Evolutionary conservation across 208 protist species (phyloP).

Genomic region (Crithidia mellificae): DNA sequence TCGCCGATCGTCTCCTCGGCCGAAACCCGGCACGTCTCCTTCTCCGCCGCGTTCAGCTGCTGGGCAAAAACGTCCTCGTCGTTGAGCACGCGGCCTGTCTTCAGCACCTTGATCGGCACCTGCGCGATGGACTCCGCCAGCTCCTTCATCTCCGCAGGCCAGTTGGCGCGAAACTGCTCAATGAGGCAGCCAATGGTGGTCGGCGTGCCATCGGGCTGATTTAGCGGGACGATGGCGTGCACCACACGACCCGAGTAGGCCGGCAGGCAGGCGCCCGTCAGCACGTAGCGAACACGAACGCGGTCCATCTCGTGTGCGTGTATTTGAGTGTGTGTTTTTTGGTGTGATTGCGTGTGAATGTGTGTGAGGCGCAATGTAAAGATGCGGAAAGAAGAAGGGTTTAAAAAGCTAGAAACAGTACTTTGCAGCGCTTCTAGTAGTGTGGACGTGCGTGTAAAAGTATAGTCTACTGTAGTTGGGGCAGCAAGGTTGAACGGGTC

Average conservation of each 20-base stretch:
- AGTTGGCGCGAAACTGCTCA: constrained; percentile 52
- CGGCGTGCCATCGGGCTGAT: constrained; percentile 35
- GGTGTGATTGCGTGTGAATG: background rate
- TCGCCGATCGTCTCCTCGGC: constrained; percentile 15
- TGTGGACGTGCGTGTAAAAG: too few species aligned
- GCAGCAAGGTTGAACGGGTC: too few species aligned
- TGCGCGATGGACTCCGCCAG: constrained; percentile 45
- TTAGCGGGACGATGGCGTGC: constrained; percentile 49
- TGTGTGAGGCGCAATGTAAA: background rate
- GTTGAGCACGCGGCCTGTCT: constrained; percentile 57
- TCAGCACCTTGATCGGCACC: constrained; percentile 57
- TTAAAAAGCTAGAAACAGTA: too few species aligned
- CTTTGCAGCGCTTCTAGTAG: too few species aligned
- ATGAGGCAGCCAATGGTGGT: constrained; percentile 57
- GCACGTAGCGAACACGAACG: constrained; percentile 64
- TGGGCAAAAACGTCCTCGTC: constrained; percentile 38
- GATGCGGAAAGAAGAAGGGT: background rate
- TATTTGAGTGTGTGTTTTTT: background rate
- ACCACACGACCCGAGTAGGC: constrained; percentile 70
- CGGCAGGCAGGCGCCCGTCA: constrained; percentile 64
- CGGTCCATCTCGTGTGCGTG: constrained; percentile 21
- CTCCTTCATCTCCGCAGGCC: constrained; percentile 60
- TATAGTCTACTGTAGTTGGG: background rate
- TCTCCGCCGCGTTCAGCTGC: constrained; percentile 41
- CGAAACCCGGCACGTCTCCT: constrained; percentile 29